These are phyloP conservation scores for Pelargonium australe DNA, from an alignment of 441 rosid genomes.

Conservation along the genomic window DNA sequence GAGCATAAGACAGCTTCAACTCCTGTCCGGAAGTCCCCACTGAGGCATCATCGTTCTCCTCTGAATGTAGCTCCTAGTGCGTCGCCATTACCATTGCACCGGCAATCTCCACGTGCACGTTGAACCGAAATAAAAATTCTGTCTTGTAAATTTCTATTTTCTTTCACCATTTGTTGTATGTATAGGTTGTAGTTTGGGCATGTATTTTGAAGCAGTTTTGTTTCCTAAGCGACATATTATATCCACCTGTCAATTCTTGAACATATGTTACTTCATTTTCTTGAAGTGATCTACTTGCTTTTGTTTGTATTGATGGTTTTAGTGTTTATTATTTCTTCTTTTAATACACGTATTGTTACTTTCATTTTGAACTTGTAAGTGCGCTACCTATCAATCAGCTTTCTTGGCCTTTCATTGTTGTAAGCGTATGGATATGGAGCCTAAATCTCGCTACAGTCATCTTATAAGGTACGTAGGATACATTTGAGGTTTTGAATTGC, in stretches of 20 bases:
- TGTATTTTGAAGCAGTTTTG: slow-evolving; percentile 29
- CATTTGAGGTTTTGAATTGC: background rate
- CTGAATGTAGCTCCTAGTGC: slow-evolving; percentile 35
- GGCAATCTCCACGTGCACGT: slow-evolving; percentile 32
- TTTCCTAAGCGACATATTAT: background rate
- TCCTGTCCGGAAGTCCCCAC: slow-evolving; percentile 34
- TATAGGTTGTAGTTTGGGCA: slow-evolving; percentile 22
- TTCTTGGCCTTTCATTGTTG: background rate
- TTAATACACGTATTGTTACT: too few species aligned
- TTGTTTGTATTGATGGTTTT: too few species aligned
- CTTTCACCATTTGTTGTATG: slow-evolving; percentile 13
- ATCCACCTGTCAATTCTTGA: too few species aligned
- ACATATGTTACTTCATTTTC: too few species aligned
- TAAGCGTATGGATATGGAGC: background rate
- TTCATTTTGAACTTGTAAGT: too few species aligned
- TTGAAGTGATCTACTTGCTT: too few species aligned
- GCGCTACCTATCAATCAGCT: too few species aligned
- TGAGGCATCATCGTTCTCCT: slow-evolving; percentile 39
- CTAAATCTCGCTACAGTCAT: background rate
- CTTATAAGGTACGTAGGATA: background rate
- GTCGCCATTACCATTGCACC: slow-evolving; percentile 41
- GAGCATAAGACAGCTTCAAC: slow-evolving; percentile 26
- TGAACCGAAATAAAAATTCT: slow-evolving; percentile 22
- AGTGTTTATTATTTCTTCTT: too few species aligned
- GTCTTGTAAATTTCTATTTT: slow-evolving; percentile 21